A percentile compares a stretch with the other conserved stretches of the same genome.
These are phyloP conservation scores for Pelargonium australe DNA, from an alignment of 441 rosid species.

Conservation along the genomic window DNA sequence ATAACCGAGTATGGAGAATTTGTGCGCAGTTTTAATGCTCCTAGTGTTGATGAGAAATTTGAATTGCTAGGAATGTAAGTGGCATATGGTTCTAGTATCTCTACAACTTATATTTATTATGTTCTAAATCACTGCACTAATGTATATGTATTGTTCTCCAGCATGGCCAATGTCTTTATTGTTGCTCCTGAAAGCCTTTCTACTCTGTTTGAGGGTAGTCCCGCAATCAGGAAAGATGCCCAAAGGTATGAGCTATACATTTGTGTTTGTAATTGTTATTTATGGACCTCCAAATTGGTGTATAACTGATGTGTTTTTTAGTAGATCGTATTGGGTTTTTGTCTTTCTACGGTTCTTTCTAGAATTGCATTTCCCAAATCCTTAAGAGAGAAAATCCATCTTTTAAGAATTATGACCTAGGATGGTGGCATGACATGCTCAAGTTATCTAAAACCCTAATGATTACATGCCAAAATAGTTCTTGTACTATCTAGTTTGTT, in stretches of 20 bases:
- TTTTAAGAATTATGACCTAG: no score
- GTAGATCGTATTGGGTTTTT: neutral
- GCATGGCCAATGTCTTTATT: slow-evolving; percentile 88
- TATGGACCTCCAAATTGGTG: no score
- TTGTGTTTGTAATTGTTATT: neutral
- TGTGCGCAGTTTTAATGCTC: slow-evolving; percentile 81
- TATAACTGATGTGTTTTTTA: slow-evolving; percentile 6
- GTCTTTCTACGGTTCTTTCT: no score
- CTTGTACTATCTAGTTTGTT: no score
- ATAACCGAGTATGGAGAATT: slow-evolving; percentile 86
- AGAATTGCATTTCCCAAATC: no score
- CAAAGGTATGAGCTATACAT: slow-evolving; percentile 53
- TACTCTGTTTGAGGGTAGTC: slow-evolving; percentile 87
- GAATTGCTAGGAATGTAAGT: slow-evolving; percentile 92
- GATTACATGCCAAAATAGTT: no score
- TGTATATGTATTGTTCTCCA: slow-evolving; percentile 30
- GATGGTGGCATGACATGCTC: no score
- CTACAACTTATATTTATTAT: neutral
- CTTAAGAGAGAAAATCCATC: no score
- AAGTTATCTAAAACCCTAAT: no score
- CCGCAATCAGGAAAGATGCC: slow-evolving; percentile 84
- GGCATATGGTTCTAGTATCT: slow-evolving; percentile 7
- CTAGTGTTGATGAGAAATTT: slow-evolving; percentile 90
- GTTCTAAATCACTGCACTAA: slow-evolving; percentile 11
- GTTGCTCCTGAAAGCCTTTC: slow-evolving; percentile 97